These are phyloP conservation scores for Pythium aquatile DNA, from an alignment of 352 stramenopile genomes.

Conservation along the genomic window DNA sequence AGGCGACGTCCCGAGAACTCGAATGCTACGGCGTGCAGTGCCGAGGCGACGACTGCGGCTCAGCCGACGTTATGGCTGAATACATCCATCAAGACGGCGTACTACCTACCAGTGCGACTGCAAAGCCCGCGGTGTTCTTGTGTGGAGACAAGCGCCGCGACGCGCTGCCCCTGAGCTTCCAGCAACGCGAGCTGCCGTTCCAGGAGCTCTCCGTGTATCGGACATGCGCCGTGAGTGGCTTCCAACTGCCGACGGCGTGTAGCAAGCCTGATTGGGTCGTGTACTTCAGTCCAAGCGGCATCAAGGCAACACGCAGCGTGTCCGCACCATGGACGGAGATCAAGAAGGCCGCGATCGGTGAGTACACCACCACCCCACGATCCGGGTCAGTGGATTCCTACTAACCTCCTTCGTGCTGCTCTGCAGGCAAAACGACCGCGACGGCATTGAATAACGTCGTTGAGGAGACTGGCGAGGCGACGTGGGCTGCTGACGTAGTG, in stretches of 20 bases:
- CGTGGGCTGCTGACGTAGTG: constrained; percentile 56
- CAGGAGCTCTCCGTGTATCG: constrained; percentile 70
- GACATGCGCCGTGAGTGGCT: constrained; percentile 44
- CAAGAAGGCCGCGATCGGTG: constrained; percentile 76
- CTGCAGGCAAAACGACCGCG: constrained; percentile 68
- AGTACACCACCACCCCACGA: background rate
- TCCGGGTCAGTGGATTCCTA: background rate
- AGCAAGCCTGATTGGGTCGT: constrained; percentile 58
- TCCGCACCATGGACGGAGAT: constrained; percentile 50
- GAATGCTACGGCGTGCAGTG: constrained; percentile 50
- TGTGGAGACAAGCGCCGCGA: constrained; percentile 74
- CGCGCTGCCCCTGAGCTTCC: constrained; percentile 64
- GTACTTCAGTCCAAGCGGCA: constrained; percentile 81
- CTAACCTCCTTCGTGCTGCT: background rate
- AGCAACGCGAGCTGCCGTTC: constrained; percentile 36
- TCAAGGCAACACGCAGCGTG: constrained; percentile 52
- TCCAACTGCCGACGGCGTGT: constrained; percentile 41
- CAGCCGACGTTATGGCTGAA: constrained; percentile 53
- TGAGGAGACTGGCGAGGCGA: constrained; percentile 31
- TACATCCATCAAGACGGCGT: constrained; percentile 41
- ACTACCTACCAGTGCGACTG: constrained; percentile 33
- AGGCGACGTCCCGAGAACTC: constrained; percentile 63
- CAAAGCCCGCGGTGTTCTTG: constrained; percentile 69
- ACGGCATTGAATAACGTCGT: constrained; percentile 47
- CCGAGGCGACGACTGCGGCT: constrained; percentile 66